Evolutionary conservation across 352 stramenopile genomes (phyloP).

Genomic region (Pythium pectinolyticum): DNA sequence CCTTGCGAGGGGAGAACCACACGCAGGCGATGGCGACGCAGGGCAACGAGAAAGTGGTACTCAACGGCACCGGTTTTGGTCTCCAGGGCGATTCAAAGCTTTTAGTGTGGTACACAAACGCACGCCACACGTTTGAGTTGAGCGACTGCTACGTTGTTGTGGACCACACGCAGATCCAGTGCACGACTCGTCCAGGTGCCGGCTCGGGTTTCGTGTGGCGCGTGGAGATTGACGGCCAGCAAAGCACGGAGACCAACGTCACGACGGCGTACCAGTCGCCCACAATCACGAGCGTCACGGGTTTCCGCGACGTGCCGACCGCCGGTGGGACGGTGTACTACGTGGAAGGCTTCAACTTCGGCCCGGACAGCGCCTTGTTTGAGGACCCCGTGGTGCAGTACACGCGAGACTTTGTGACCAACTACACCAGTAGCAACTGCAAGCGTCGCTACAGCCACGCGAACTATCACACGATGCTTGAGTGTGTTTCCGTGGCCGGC

Average conservation of each 20-base stretch:
- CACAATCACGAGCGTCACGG: conserved; percentile 37
- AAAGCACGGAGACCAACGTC: conserved; percentile 17
- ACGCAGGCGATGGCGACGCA: conserved; percentile 31
- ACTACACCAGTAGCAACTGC: conserved; percentile 48
- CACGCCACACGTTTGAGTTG: conserved; percentile 37
- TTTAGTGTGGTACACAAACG: conserved; percentile 41
- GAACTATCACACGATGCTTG: conserved; percentile 43
- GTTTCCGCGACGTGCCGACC: conserved; percentile 49
- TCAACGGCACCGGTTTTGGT: conserved; percentile 53
- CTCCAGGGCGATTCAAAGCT: conserved; percentile 34
- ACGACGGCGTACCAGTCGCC: conserved; percentile 38
- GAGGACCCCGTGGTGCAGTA: conserved; percentile 54
- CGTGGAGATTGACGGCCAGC: conserved; percentile 39
- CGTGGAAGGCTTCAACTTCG: conserved; percentile 53
- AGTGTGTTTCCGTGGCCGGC: conserved; percentile 50
- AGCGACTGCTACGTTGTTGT: conserved; percentile 42
- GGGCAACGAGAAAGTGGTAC: conserved; percentile 33
- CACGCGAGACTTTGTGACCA: conserved; percentile 32
- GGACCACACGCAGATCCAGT: conserved; percentile 45
- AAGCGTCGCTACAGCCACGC: conserved; percentile 49
- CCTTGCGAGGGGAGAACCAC: neutral
- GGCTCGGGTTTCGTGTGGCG: conserved; percentile 41
- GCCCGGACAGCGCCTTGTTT: conserved; percentile 45
- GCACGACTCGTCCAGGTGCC: conserved; percentile 35
- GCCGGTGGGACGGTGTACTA: conserved; percentile 45